Evolutionary conservation across 108 stramenopile genomes (phyloP), one percentile per base, ranked within the genome.

Genomic region (Epipyxis sp.): DNA sequence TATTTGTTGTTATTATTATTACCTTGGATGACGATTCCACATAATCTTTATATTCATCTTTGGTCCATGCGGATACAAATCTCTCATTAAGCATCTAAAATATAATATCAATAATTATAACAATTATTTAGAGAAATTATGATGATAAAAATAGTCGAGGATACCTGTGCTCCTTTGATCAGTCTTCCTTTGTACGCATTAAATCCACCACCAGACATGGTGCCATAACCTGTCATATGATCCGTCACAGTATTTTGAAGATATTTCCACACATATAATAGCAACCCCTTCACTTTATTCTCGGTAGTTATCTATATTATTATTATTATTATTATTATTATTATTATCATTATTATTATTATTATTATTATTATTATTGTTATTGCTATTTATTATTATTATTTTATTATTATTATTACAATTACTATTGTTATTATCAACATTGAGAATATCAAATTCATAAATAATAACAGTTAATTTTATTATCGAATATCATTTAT

Each of bases 1-100:
- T 68, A 68, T 68, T 20, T 20, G 20, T 41, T 68, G 39, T 16
- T 37, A 68, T 68, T 37, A 25, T 25, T 20, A 16, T 41, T 68
- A 41, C 41, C 65, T 16, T 25, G 25, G 25, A 16, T 25, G 25
- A 25, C 16, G 61, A 32, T 37, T 16, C 61, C 61, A 74, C 6
- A 37, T 74, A 74, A 37, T 74, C 71, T 10, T 42, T 6, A 57
- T 54, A 74, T 27, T 57, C 32, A 37, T 74, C 71, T 37, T 74
- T 74, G 6, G 44, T 74, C 71, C 71, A 74, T 6, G 71, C 71
- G 10, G 50, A 16, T 6, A 74, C 50, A 74, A 74, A 74, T 6
- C 32, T 6, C 6, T 74, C 71, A 37, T 74, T 74, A 13, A 74
- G 42, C 50, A 74, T 30, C 32, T 67, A 43, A 39, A 20, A 57